phyloP scores from a whole-genome alignment of 306 rosid species.

The Vigna trinervia region DNA sequence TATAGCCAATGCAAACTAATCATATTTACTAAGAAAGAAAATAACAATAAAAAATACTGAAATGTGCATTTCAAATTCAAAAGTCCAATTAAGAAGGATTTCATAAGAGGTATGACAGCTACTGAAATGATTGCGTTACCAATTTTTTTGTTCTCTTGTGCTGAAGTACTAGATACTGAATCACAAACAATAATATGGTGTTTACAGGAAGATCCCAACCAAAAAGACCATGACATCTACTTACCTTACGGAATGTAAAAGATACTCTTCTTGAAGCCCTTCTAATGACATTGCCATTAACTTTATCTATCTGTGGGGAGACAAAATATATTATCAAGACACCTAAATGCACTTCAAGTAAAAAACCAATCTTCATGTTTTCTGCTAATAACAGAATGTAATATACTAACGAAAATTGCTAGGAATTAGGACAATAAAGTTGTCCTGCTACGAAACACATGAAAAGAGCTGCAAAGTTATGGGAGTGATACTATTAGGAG shows the following conservation, averaged over 20 bases:
- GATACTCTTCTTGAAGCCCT: conserved; percentile 88
- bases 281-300: conserved; percentile 63
- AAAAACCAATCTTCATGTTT: conserved; percentile 1
- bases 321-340: conserved; percentile 26
- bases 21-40: conserved; percentile 12
- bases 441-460: conserved; percentile 1
- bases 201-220: conserved; percentile 9
- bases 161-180: conserved; percentile 21
- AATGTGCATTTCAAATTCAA: conserved; percentile 5
- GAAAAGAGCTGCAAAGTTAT: conserved; percentile 13
- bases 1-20: not conserved
- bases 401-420: not conserved
- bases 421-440: not conserved
- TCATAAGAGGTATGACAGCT: not conserved
- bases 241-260: conserved; percentile 84
- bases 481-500: not conserved
- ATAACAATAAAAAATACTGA: not conserved
- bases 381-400: conserved; percentile 1
- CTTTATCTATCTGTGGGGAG: conserved; percentile 69
- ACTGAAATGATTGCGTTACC: not conserved
- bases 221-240: conserved; percentile 33
- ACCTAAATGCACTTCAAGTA: conserved; percentile 15
- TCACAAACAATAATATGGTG: not conserved
- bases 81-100: conserved; percentile 1
- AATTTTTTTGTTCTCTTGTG: not conserved